A percentile compares a stretch with the other conserved stretches of the same genome.
Evolutionary conservation across 75 land plant species (phyloP).

Genomic region (Picea sitchensis): DNA sequence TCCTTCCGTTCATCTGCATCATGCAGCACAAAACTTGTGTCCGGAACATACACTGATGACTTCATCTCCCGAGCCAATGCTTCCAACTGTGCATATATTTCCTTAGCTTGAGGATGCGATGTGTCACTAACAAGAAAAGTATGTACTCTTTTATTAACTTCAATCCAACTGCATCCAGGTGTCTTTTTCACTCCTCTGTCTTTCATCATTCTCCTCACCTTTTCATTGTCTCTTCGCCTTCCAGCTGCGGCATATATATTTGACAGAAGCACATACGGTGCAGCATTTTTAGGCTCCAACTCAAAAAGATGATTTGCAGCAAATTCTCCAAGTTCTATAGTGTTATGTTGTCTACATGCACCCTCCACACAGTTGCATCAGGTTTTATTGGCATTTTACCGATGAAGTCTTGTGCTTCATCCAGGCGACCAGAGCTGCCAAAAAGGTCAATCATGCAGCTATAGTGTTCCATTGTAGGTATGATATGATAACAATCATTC

Average conservation of each 20-base stretch:
- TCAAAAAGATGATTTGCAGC: slow-evolving; percentile 21
- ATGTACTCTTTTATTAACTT: background rate
- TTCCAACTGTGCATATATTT: background rate
- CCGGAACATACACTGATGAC: background rate
- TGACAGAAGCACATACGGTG: slow-evolving; percentile 23
- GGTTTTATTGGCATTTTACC: slow-evolving; percentile 18
- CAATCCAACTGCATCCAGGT: slow-evolving; percentile 25
- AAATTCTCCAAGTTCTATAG: slow-evolving; percentile 27
- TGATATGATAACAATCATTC: background rate
- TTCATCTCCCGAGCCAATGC: background rate
- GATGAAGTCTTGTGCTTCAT: slow-evolving; percentile 12
- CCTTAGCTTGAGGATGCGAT: background rate
- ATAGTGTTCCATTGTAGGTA: slow-evolving; percentile 11
- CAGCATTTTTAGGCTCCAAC: slow-evolving; percentile 28
- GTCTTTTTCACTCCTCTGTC: slow-evolving; percentile 6
- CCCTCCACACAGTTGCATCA: slow-evolving; percentile 31
- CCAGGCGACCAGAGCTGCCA: slow-evolving; percentile 16
- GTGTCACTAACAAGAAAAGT: background rate
- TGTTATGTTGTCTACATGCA: slow-evolving; percentile 23
- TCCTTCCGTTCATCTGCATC: background rate
- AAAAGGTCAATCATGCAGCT: slow-evolving; percentile 21
- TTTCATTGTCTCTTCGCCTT: slow-evolving; percentile 19
- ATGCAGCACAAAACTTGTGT: background rate
- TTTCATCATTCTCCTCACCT: slow-evolving; percentile 18
- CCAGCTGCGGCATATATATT: slow-evolving; percentile 22